Base-by-base conservation (phyloP, 768 basidiomycete species). In the Krasilnikovozyma curviuscula region DNA sequence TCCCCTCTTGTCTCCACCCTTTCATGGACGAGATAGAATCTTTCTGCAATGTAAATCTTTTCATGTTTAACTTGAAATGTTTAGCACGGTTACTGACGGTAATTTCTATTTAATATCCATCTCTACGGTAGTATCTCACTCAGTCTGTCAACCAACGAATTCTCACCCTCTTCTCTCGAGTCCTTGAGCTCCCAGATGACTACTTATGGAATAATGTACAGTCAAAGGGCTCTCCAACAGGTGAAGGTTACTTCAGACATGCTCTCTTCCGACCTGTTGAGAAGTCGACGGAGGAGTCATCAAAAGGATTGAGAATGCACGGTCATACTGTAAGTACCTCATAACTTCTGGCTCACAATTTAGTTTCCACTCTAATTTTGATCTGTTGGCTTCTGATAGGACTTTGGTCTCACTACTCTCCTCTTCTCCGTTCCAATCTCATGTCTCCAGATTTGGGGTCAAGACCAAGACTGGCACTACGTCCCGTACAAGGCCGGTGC, bases 101-200 rank as follows among this genome's bases (percentile, higher is more conserved):
- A 5, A 2, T 13, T 21, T 7, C 9, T 32, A 6, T 25, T 32
- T 19, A 31, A 13, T 25, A 8, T 4, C 24, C 3, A 7, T 18
- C 43, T 27, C 16, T n/a, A 3, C 24, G 14, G 27, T 40, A 52
- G 50, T 52, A 52, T 35, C 46, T 52, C 21, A 43, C 40, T n/a
- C 27, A 41, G 27, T 59, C 55, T 18, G 56, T 59, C 48, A 59
- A 59, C 49, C 40, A 52, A 23, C 56, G 56, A 13, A 46, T 59
- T 5, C 39, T 55, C 13, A 33, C 46, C 21, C 46, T 52, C 24
- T 48, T 52, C 32, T 52, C 50, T n/a, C 50, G 50, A 4, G 50
- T 52, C 2, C 50, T 52, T 23, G 50, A 52, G 30, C 38, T 52
- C 13, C 45, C 45, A 18, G 50, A 52, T 28, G 50, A 52, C 31